Evolutionary conservation across 1,284 basidiomycete genomes (phyloP).

Genomic region (Marasmius fiardii): DNA sequence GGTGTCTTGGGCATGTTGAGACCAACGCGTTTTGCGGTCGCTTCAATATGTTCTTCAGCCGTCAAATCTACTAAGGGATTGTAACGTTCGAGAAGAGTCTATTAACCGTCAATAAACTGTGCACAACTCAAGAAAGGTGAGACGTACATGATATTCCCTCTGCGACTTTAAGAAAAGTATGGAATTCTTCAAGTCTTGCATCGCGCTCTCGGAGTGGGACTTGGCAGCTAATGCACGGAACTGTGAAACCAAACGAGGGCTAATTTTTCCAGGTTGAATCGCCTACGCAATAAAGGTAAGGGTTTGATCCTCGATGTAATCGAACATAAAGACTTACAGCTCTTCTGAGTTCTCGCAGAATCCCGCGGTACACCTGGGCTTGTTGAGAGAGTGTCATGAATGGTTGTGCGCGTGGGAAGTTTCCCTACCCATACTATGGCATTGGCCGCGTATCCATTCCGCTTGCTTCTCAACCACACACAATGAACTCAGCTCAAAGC

Average conservation of each 20-base stretch:
- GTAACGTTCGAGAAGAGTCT: conserved; percentile 80
- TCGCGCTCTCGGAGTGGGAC: conserved; percentile 27
- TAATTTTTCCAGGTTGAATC: conserved; percentile 16
- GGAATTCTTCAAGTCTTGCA: conserved; percentile 59
- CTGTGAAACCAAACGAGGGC: conserved; percentile 33
- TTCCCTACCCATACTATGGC: not conserved
- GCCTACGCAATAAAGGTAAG: conserved; percentile 6
- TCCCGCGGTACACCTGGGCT: conserved; percentile 31
- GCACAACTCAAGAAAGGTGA: not conserved
- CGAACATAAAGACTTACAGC: conserved; percentile 27
- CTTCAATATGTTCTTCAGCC: conserved; percentile 73
- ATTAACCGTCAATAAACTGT: not conserved
- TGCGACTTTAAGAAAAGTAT: conserved; percentile 74
- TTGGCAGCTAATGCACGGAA: conserved; percentile 60
- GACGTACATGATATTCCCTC: conserved; percentile 48
- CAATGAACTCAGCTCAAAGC: too few relatives aligned
- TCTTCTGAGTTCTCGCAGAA: conserved; percentile 39
- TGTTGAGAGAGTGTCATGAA: conserved; percentile 28
- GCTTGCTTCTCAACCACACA: not conserved
- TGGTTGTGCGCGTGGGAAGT: not conserved
- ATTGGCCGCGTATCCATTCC: not conserved
- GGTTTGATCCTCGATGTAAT: not conserved
- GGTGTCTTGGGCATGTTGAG: conserved; percentile 60
- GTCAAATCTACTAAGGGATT: conserved; percentile 83
- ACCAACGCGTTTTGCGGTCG: conserved; percentile 85